These are phyloP conservation scores for Plasmodium inui DNA, from an alignment of 169 alveolate species.

Conservation along the genomic window DNA sequence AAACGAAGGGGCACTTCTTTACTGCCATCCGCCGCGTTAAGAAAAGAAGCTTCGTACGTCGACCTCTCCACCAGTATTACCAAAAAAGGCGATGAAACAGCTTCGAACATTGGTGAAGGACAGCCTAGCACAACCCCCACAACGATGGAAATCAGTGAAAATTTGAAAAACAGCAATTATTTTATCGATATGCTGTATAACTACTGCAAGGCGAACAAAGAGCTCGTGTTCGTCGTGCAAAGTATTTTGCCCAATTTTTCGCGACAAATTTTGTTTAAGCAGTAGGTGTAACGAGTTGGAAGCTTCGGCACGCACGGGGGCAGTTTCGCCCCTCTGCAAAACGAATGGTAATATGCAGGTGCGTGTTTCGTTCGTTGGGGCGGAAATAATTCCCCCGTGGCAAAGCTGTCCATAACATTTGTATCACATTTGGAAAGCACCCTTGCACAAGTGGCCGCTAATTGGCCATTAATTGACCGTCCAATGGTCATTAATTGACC, in stretches of 20 bases:
- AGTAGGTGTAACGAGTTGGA: background rate
- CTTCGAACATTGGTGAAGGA: background rate
- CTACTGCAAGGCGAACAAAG: conserved; percentile 18
- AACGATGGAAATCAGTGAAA: background rate
- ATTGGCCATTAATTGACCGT: background rate
- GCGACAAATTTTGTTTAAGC: conserved; percentile 14
- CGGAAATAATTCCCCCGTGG: background rate
- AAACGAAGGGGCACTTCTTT: background rate
- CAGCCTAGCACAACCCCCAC: background rate
- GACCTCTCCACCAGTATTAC: background rate
- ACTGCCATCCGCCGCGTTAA: background rate
- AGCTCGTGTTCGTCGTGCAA: conserved; percentile 23
- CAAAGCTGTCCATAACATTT: background rate
- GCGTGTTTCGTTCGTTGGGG: background rate
- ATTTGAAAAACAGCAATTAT: conserved; percentile 45
- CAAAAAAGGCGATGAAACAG: background rate
- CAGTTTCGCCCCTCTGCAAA: background rate
- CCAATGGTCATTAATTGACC: background rate
- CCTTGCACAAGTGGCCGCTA: background rate
- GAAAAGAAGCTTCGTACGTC: background rate
- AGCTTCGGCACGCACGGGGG: background rate
- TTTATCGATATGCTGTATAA: conserved; percentile 45
- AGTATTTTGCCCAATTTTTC: conserved; percentile 52
- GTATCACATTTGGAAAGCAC: background rate
- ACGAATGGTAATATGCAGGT: background rate